A percentile compares a stretch with the other conserved stretches of the same genome.
Evolutionary conservation across 768 basidiomycete genomes (phyloP).

Genomic region (Thelephora ganbajun): DNA sequence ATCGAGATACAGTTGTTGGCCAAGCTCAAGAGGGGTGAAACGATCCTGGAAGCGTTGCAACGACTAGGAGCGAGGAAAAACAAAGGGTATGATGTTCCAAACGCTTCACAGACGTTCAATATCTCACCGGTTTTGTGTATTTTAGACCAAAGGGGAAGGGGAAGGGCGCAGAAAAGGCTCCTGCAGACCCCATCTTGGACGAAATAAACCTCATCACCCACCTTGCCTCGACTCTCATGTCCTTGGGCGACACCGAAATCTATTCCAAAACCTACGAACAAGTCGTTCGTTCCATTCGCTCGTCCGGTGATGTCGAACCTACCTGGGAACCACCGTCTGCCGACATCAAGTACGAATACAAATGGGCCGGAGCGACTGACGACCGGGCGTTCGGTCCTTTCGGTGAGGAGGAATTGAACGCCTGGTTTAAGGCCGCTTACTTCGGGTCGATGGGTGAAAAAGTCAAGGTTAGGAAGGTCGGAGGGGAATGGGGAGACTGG

Average conservation of each 20-base stretch:
- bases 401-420: conserved; percentile 61
- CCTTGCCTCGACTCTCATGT: conserved; percentile 80
- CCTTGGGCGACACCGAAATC: conserved; percentile 72
- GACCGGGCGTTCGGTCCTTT: conserved; percentile 67
- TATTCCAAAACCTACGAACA: conserved; percentile 82
- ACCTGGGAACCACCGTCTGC: conserved; percentile 70
- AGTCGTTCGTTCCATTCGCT: conserved; percentile 61
- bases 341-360: conserved; percentile 68
- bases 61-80: conserved; percentile 64
- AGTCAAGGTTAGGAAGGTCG: conserved; percentile 53
- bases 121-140: too few species aligned
- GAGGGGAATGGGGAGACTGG: conserved; percentile 68
- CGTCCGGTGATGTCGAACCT: conserved; percentile 51
- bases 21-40: conserved; percentile 80
- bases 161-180: not conserved
- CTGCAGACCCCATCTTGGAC: conserved; percentile 4
- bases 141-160: too few species aligned
- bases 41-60: conserved; percentile 79
- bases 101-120: not conserved
- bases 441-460: conserved; percentile 72
- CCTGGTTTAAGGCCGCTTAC: conserved; percentile 70
- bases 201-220: conserved; percentile 75
- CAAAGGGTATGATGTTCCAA: conserved; percentile 16
- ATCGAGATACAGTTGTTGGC: conserved; percentile 56
- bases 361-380: conserved; percentile 46